Base-by-base conservation (phyloP, 768 basidiomycete species). In the Pleurotus sapidus region DNA sequence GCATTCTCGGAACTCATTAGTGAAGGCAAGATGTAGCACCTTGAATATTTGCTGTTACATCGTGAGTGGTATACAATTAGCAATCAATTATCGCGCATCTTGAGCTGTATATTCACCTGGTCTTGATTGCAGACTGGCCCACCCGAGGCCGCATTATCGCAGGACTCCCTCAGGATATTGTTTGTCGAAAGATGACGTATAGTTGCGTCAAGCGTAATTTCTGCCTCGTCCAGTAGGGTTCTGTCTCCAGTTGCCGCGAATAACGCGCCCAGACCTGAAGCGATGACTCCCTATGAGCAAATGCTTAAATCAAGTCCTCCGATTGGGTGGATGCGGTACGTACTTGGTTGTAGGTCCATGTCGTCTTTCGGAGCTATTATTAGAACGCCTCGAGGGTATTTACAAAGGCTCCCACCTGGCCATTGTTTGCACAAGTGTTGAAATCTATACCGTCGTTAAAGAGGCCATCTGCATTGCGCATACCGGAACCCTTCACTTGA, bases 341-440 rank as follows among this genome's bases (percentile, higher is more conserved):
- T 17, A 79, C 82, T 63, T 84, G 83, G 60, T 84, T 84, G 63
- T 84, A 84, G 0, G 78, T 82, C 83, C 83, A 84, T 2, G 82
- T 76, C 3, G 81, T 83, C 78, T 82, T 58, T 23, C 55, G 8
- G 46, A 11, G 20, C 8, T 48, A 34, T 34, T 34, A 34, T 34
- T 34, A 34, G 9, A 11, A 11, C 30, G 30, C 30, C 30, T 11
- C 30, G 9, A 34, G 30, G 30, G 30, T 3, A 11, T 34, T 34
- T 34, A 46, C 20, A 58, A 49, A 49, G 55, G 25, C 4, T 2
- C 66, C 12, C 58, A 74, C 75, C 65, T 78, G 76, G 1, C 77
- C 77, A 57, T 80, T 80, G 59, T 80, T 80, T 46, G 62, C 46
- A 55, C 77, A 79, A 6, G 70, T 66, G 40, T 60, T 61, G 48